A percentile compares a stretch with the other conserved stretches of the same genome.
Evolutionary conservation across 805 yeast species (phyloP).

Genomic region (Saccharomycopsis sp.): DNA sequence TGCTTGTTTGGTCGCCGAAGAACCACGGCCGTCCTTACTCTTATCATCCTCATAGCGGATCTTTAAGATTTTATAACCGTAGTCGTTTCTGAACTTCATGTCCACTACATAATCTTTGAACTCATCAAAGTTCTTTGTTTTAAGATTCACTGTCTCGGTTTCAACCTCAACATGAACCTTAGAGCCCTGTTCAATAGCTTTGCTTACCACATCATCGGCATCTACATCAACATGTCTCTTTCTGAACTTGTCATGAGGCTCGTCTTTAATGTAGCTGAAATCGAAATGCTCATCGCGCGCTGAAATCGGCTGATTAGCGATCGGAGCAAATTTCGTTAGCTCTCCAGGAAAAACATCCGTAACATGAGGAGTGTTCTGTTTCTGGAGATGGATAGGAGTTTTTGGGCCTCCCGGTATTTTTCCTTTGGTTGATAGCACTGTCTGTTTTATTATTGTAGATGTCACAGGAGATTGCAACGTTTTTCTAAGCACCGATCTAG

Average conservation of each 20-base stretch:
- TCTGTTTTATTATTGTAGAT: slow-evolving; percentile 18
- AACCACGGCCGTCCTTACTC: background rate
- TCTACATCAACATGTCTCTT: slow-evolving; percentile 16
- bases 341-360: slow-evolving; percentile 47
- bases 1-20: background rate
- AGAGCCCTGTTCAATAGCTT: slow-evolving; percentile 34
- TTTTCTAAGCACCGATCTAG: slow-evolving; percentile 9
- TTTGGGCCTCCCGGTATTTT: slow-evolving; percentile 17
- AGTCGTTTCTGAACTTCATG: slow-evolving; percentile 3
- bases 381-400: slow-evolving; percentile 20
- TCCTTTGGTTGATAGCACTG: slow-evolving; percentile 10
- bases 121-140: background rate
- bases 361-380: slow-evolving; percentile 29
- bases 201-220: slow-evolving; percentile 27
- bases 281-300: slow-evolving; percentile 40
- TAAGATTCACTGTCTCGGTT: slow-evolving; percentile 1
- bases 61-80: slow-evolving; percentile 22
- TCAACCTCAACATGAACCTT: slow-evolving; percentile 25
- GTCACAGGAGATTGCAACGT: slow-evolving; percentile 15
- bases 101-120: slow-evolving; percentile 8
- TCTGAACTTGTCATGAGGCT: background rate
- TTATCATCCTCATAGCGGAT: slow-evolving; percentile 23
- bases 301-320: slow-evolving; percentile 44
- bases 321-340: slow-evolving; percentile 40
- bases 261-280: slow-evolving; percentile 22